Evolutionary conservation across 148 eudicot genomes (phyloP).

Genomic region (Selenicereus undatus): DNA sequence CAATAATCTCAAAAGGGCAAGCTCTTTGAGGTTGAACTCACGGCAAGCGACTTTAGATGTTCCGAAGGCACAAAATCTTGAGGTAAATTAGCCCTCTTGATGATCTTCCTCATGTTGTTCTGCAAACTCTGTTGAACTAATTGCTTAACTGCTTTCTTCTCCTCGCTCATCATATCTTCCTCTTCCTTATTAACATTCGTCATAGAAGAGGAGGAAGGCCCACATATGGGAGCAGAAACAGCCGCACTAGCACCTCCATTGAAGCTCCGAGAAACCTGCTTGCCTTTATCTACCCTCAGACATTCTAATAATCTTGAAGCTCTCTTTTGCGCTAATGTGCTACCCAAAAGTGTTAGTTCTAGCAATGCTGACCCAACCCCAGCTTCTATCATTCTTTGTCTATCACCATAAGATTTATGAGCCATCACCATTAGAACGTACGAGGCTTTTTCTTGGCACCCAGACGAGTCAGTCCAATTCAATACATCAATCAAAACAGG

Average conservation of each 20-base stretch:
- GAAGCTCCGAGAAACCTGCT: constrained; percentile 48
- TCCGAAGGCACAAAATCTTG: constrained; percentile 84
- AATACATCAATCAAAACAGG: constrained; percentile 63
- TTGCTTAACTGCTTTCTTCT: constrained; percentile 83
- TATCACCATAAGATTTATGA: constrained; percentile 69
- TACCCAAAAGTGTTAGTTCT: constrained; percentile 84
- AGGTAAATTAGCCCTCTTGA: constrained; percentile 84
- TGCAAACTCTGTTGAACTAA: constrained; percentile 93
- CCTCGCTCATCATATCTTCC: constrained; percentile 70
- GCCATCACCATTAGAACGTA: constrained; percentile 91
- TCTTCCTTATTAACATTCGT: constrained; percentile 33
- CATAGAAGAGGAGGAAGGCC: constrained; percentile 37
- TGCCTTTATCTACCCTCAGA: constrained; percentile 74
- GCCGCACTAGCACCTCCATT: constrained; percentile 33
- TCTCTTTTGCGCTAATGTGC: constrained; percentile 82
- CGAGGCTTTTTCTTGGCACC: constrained; percentile 86
- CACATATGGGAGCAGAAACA: constrained; percentile 66
- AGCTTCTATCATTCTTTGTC: constrained; percentile 74
- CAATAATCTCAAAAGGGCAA: constrained; percentile 69
- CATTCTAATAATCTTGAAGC: constrained; percentile 84
- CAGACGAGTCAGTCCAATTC: constrained; percentile 79
- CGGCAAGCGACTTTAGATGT: constrained; percentile 68
- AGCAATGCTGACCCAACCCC: constrained; percentile 70
- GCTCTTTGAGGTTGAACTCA: constrained; percentile 84
- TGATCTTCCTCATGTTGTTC: constrained; percentile 79